Evolutionary conservation across 345 rosid species (phyloP).

Genomic region (Draba incana): DNA sequence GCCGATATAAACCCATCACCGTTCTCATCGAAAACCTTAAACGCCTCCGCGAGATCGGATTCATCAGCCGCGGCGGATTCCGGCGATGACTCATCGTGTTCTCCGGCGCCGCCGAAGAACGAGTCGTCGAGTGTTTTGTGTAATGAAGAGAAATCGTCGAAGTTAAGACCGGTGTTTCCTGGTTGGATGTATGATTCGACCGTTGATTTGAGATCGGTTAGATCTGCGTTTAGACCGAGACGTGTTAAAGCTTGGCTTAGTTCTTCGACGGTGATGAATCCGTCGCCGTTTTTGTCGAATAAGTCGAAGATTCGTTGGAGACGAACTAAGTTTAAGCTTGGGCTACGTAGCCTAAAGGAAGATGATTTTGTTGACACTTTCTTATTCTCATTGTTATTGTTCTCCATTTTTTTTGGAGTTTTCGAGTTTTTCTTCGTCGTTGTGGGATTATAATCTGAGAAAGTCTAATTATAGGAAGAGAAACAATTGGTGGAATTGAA

Average conservation of each 20-base stretch:
- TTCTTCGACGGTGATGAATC: slow-evolving; percentile 63
- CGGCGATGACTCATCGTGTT: not conserved
- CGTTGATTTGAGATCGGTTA: slow-evolving; percentile 61
- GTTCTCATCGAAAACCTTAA: slow-evolving; percentile 91
- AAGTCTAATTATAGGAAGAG: slow-evolving; percentile 41
- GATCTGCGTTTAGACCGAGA: slow-evolving; percentile 68
- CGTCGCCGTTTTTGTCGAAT: slow-evolving; percentile 85
- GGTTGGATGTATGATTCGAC: slow-evolving; percentile 57
- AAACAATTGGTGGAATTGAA: slow-evolving; percentile 14
- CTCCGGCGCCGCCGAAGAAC: slow-evolving; percentile 43
- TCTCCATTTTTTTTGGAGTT: slow-evolving; percentile 30
- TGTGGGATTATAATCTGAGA: slow-evolving; percentile 29
- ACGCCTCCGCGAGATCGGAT: slow-evolving; percentile 79
- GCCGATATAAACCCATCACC: slow-evolving; percentile 93
- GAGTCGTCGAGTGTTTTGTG: slow-evolving; percentile 64
- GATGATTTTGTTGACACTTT: slow-evolving; percentile 33
- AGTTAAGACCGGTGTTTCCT: slow-evolving; percentile 57
- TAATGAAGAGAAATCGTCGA: slow-evolving; percentile 64
- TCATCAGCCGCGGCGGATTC: slow-evolving; percentile 46
- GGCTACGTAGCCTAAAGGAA: slow-evolving; percentile 60
- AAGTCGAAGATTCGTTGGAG: slow-evolving; percentile 75
- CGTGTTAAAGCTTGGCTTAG: slow-evolving; percentile 63
- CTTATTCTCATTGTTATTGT: not conserved
- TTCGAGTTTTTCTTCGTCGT: slow-evolving; percentile 2
- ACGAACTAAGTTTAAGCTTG: slow-evolving; percentile 72